Conservation (phyloP, 441 rosid species). For the Erodium moschatum region DNA sequence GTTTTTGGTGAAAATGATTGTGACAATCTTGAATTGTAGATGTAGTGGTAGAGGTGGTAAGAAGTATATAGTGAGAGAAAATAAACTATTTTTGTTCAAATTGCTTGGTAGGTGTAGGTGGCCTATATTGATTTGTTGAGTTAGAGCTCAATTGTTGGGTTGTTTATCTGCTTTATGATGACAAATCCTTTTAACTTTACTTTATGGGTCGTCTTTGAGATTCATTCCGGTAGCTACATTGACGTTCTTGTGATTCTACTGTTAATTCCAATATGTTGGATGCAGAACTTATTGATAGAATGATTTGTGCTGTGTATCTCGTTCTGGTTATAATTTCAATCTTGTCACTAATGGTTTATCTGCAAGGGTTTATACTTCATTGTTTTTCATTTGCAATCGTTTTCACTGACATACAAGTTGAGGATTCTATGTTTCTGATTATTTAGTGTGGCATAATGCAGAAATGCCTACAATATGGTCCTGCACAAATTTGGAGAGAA, state of each 20-base stretch:
- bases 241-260: background rate
- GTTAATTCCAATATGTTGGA: background rate
- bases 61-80: no score
- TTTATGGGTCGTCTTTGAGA: background rate
- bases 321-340: background rate
- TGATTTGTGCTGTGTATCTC: background rate
- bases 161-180: background rate
- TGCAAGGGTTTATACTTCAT: background rate
- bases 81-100: background rate
- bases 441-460: slow-evolving; percentile 26
- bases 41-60: background rate
- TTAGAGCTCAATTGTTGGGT: background rate
- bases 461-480: slow-evolving; percentile 50
- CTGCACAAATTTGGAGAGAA: slow-evolving; percentile 75
- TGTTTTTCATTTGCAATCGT: background rate
- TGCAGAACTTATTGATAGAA: background rate
- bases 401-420: background rate
- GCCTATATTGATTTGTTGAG: background rate
- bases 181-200: no score
- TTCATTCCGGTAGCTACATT: background rate
- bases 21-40: background rate
- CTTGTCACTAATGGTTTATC: background rate
- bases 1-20: background rate
- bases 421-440: background rate
- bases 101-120: background rate